A percentile compares a stretch with the other conserved stretches of the same genome.
Evolutionary conservation across 306 rosid species (phyloP).

Genomic region (Quercus bicolor): DNA sequence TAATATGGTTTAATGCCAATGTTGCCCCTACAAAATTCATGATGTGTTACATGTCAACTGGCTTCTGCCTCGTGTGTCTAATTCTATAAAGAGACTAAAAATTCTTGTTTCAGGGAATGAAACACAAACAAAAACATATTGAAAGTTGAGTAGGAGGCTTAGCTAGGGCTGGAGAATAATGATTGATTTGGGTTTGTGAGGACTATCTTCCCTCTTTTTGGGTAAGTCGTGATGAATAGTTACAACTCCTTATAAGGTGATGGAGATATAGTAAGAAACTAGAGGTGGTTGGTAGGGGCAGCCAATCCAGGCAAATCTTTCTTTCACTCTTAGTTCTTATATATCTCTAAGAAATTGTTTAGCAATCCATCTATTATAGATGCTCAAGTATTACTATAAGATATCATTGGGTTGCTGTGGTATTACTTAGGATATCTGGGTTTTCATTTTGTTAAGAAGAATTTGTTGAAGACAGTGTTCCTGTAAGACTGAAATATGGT

Average conservation of each 20-base stretch:
- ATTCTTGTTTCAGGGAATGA: neutral
- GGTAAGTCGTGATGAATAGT: neutral
- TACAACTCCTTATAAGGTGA: neutral
- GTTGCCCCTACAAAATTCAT: neutral
- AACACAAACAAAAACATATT: neutral
- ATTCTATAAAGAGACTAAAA: neutral
- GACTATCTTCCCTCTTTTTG: too few species aligned
- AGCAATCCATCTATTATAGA: neutral
- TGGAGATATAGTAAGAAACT: neutral
- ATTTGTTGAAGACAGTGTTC: neutral
- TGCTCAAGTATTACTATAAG: neutral
- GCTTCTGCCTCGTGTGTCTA: neutral
- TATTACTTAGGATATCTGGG: neutral
- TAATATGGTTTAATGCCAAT: conserved; percentile 7
- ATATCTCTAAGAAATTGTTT: neutral
- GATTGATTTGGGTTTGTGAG: neutral
- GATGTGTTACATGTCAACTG: neutral
- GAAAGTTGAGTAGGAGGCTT: neutral
- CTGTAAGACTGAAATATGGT: neutral
- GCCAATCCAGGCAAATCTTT: neutral
- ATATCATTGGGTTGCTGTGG: neutral
- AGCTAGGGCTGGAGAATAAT: neutral
- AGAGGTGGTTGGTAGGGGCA: neutral
- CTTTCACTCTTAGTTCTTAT: neutral
- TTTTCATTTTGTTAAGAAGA: neutral